Base-by-base conservation (phyloP, 805 yeast species). In the Spathaspora girioi region DNA sequence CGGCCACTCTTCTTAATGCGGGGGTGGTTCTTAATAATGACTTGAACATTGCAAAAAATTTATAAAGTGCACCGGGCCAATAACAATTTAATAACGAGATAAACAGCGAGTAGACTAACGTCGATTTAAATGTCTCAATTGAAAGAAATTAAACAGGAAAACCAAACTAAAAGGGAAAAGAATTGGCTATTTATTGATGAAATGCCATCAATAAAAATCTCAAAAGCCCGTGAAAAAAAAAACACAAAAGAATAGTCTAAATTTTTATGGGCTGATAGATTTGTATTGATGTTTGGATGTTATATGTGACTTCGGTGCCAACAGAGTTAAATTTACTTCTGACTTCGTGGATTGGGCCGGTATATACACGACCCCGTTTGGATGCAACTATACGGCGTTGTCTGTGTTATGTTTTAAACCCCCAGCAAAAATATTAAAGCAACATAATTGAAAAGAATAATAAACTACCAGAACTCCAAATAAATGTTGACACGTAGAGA, bases 1-100 rank as follows among this genome's bases (percentile, higher is more conserved):
- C 7, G 17, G 17, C 40, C 18, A 35, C 40, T 46, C 48, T 46
- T 15, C 18, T 26, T 9, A 46, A 15, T 15, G 44, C 43, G 35
- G 35, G 44, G 44, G 44, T 42, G 11, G 42, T 19, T 53, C 53
- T 53, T 10, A 50, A 35, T 50, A 53, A 43, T 12, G 53, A 40
- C 44, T 46, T 53, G 26, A 53, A 31, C 55, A 53, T 53, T 27
- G 26, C 8, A 7, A 32, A n/a, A 26, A 14, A 6, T 46, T 15
- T 35, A 17, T 6, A 7, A 11, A 12, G 12, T 43, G 45, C 31
- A 14, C 35, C 20, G 8, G 32, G 35, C 12, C 14, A 43, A n/a
- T 7, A 43, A 41, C 15, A 20, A 38, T 19, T 19, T n/a, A n/a
- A n/a, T n/a, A 26, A 43, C 12, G 18, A 14, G 18, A 35, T 11